Base-by-base conservation (phyloP, 345 rosid species). In the Carallia pectinifolia region DNA sequence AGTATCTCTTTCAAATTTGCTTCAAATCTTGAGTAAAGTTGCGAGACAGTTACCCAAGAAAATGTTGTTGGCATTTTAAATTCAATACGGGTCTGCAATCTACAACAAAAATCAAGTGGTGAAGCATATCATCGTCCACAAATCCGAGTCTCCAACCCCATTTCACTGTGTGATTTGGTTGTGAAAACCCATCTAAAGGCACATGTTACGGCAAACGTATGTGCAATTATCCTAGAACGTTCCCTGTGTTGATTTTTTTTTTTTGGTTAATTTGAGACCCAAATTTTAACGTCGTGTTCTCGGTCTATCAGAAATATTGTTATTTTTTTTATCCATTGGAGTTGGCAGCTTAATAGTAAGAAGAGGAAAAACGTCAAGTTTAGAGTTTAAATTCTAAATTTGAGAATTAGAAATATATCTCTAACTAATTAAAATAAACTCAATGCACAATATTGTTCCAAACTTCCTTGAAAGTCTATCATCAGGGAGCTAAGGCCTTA, bases 21-120 rank as follows among this genome's bases (percentile, higher is more conserved):
- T 62, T 52, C 40, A 44, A 54, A 16, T 27, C 37, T 17, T 65
- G n/a, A 7, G 19, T 56, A 40, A 68, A 68, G 2, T 33, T n/a
- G 56, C 64, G 2, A 84, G 17, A 18, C 83, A 80, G 33, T 82
- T 86, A 1, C 88, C 86, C 1, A 80, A 79, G 47, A 33, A 23
- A 23, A 23, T 23, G 23, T 23, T 23, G 23, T 23, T 23, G 23
- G 23, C 23, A 23, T 23, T 23, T 23, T 23, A 23, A 23, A 23
- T 23, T 23, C 23, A 23, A 23, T 23, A 23, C 23, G 23, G 23
- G 23, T 23, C 23, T 23, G 23, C 23, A 23, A 23, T 23, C 23
- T 23, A 23, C 23, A 23, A 23, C 23, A 23, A 23, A 23, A 23
- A 23, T 23, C 23, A 23, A 23, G 23, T 70, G 16, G 67, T 9